Evolutionary conservation across 1,139 yeast genomes (phyloP).

Genomic region (Eremothecium gossypii): DNA sequence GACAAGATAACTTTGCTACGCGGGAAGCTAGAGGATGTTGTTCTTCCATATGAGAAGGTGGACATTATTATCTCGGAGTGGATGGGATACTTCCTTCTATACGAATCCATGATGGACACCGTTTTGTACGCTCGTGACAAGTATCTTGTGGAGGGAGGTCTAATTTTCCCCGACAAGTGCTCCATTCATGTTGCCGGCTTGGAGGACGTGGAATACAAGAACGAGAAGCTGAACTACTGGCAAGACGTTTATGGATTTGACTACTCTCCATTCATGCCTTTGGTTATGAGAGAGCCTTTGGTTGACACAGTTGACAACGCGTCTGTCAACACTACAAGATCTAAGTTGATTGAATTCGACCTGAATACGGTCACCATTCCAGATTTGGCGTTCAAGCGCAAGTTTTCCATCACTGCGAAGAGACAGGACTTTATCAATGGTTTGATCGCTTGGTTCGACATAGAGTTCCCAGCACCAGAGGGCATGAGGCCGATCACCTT

Average conservation of each 20-base stretch:
- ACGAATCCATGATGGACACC: conserved; percentile 97
- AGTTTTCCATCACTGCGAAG: conserved; percentile 61
- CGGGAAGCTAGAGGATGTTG: conserved; percentile 93
- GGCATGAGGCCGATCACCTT: conserved; percentile 46
- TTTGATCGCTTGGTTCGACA: conserved; percentile 88
- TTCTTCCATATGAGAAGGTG: conserved; percentile 67
- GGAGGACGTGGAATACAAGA: conserved; percentile 91
- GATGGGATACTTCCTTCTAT: conserved; percentile 97
- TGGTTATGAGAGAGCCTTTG: conserved; percentile 87
- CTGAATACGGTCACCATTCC: conserved; percentile 80
- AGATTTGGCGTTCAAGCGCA: conserved; percentile 64
- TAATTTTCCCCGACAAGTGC: conserved; percentile 93
- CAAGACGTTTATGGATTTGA: conserved; percentile 96
- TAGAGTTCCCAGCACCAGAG: conserved; percentile 65
- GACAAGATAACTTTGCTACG: conserved; percentile 83
- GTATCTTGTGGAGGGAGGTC: conserved; percentile 78
- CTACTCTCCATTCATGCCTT: conserved; percentile 59
- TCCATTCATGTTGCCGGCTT: conserved; percentile 85
- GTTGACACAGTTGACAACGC: conserved; percentile 85
- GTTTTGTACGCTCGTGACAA: conserved; percentile 90
- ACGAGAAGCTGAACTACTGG: conserved; percentile 92
- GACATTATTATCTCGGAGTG: conserved; percentile 96
- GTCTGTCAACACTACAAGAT: conserved; percentile 64
- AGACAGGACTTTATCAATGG: conserved; percentile 84
- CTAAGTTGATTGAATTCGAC: conserved; percentile 71